phyloP scores from a whole-genome alignment of 2,329 filamentous ascomycete species.

The Trichoderma pleuroti region DNA sequence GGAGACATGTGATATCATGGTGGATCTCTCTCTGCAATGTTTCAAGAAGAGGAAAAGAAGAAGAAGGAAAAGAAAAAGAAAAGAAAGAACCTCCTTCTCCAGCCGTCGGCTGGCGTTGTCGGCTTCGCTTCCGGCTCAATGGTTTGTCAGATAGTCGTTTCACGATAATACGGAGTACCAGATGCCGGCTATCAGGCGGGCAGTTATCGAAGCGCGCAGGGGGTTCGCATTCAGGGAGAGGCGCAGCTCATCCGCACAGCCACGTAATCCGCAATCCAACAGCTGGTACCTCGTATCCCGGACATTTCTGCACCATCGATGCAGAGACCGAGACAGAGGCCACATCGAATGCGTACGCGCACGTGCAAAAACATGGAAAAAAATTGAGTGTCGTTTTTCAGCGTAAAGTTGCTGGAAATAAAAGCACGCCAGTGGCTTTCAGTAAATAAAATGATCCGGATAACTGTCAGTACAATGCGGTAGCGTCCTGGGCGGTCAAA shows the following conservation, averaged over 20 bases:
- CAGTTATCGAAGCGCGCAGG: conserved; percentile 8
- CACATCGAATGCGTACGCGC: background rate
- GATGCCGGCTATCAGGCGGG: background rate
- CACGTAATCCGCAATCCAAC: conserved; percentile 11
- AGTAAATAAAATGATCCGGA: background rate
- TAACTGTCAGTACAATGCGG: background rate
- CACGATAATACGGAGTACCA: conserved; percentile 7
- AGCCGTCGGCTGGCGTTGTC: background rate
- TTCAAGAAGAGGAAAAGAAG: background rate
- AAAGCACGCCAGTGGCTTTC: background rate
- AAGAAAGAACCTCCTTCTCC: background rate
- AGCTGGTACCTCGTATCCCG: background rate
- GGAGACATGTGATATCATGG: conserved; percentile 19
- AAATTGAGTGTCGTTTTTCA: background rate
- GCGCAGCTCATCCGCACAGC: conserved; percentile 15
- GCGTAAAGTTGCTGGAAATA: background rate
- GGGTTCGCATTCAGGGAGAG: conserved; percentile 13
- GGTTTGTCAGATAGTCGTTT: conserved; percentile 3
- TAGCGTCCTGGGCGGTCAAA: background rate
- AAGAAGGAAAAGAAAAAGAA: background rate
- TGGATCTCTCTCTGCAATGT: background rate
- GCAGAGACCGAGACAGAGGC: background rate
- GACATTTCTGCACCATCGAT: background rate
- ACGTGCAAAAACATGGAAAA: background rate
- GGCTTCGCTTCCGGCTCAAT: background rate